A percentile compares a stretch with the other conserved stretches of the same genome.
phyloP scores from a whole-genome alignment of 345 rosid genomes.

The Odontarrhena argentea region DNA sequence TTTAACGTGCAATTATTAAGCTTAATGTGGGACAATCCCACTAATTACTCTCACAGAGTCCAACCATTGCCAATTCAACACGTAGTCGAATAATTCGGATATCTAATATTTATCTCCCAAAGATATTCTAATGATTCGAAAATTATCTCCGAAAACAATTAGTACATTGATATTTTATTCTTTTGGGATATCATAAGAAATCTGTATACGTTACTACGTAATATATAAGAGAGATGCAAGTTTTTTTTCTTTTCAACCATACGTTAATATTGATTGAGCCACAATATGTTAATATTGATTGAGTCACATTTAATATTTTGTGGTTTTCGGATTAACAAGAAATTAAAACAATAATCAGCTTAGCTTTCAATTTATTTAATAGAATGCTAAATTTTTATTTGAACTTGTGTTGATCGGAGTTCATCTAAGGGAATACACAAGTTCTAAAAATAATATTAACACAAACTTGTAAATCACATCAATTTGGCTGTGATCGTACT shows the following conservation, averaged over 20 bases:
- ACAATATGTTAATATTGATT: too few relatives aligned
- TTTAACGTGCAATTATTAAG: slow-evolving; percentile 32
- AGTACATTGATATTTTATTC: background rate
- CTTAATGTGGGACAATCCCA: slow-evolving; percentile 34
- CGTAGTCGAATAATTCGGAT: slow-evolving; percentile 26
- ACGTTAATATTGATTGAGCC: too few relatives aligned
- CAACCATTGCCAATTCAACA: slow-evolving; percentile 29
- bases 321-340: too few relatives aligned
- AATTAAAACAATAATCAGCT: too few relatives aligned
- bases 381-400: background rate
- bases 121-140: slow-evolving; percentile 13
- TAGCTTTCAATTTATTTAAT: too few relatives aligned
- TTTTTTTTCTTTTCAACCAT: too few relatives aligned
- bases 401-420: background rate
- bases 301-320: too few relatives aligned
- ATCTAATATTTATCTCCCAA: slow-evolving; percentile 3
- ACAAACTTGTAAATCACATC: background rate
- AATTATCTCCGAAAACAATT: background rate
- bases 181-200: too few relatives aligned
- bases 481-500: background rate
- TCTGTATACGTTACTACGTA: too few relatives aligned
- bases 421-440: background rate
- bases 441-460: background rate
- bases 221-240: too few relatives aligned
- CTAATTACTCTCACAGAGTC: background rate